Base-by-base conservation (phyloP, 2,329 filamentous ascomycete genomes). In the Ceratocystis eucalypticola region DNA sequence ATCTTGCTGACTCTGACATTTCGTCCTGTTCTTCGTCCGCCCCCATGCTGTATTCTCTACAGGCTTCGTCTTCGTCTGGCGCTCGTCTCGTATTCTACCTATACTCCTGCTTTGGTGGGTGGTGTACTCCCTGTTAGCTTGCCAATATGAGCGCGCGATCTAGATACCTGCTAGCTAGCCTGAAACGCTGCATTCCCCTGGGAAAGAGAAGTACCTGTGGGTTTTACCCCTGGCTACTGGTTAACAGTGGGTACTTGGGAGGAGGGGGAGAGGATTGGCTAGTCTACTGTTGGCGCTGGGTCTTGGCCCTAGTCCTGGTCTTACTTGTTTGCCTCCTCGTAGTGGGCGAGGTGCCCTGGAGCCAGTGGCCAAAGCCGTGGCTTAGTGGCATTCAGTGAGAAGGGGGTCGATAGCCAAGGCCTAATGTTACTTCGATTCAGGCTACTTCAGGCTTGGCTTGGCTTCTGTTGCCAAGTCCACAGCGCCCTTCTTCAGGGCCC, bases 101-200 rank as follows among this genome's bases (percentile, higher is more conserved):
- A 17, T 7, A 12, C 25, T n/a, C 6, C 25, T 30, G 25, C 25
- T 57, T 17, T 30, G 64, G 53, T 25, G 8, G n/a, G 10, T 37
- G 10, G 28, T 7, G 62, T 57, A 64, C 44, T 22, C 50, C 5
- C 62, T 73, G 72, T 71, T 73, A 73, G 70, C 63, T 41, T 41
- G 69, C 65, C 68, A 69, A 72, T 73, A 72, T 72, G 72, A 73
- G 72, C 70, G 69, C 69, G 64, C 66, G 6, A 20, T 30, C 5
- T 7, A 50, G 25, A 8, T 20, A 63, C 61, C 10, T 48, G 15
- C n/a, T 12, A n/a, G 44, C 61, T 17, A 30, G 37, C 17, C 17
- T 44, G 61, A 48, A 63, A 48, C 28, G 22, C 45, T 30, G 12
- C 30, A 30, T n/a, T 20, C 55, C 28, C 28, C 28, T 33, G 55